phyloP scores from a whole-genome alignment of 306 rosid species.

The Casuarina glauca region DNA sequence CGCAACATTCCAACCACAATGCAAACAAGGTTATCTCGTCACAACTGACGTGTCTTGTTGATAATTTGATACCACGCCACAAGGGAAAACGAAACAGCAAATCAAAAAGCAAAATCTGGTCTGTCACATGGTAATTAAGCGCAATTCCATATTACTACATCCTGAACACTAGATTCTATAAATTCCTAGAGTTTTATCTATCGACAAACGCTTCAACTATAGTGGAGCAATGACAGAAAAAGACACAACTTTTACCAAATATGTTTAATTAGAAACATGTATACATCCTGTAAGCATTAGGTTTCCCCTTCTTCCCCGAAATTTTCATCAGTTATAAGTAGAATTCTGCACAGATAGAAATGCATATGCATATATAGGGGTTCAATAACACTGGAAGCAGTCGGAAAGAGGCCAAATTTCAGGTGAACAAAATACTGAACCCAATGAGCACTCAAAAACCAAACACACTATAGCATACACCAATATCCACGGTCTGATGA shows the following conservation, averaged over 20 bases:
- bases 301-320: neutral
- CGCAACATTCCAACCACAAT: neutral
- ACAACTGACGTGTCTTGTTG: neutral
- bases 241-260: neutral
- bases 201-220: neutral
- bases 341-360: too few relatives aligned
- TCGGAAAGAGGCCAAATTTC: too few relatives aligned
- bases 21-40: neutral
- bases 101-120: neutral
- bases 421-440: neutral
- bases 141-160: neutral
- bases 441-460: neutral
- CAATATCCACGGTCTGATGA: neutral
- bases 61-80: neutral
- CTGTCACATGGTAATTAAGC: neutral
- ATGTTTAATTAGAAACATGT: neutral
- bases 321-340: too few relatives aligned
- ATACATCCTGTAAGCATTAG: neutral
- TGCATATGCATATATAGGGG: neutral
- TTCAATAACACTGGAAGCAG: too few relatives aligned
- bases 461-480: neutral
- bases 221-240: neutral
- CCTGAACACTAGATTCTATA: neutral
- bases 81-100: neutral
- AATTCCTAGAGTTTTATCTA: neutral